Percentiles rank a stretch among this genome's conserved stretches.
Conservation (phyloP, 768 basidiomycete species). For the Trametes elegans region DNA sequence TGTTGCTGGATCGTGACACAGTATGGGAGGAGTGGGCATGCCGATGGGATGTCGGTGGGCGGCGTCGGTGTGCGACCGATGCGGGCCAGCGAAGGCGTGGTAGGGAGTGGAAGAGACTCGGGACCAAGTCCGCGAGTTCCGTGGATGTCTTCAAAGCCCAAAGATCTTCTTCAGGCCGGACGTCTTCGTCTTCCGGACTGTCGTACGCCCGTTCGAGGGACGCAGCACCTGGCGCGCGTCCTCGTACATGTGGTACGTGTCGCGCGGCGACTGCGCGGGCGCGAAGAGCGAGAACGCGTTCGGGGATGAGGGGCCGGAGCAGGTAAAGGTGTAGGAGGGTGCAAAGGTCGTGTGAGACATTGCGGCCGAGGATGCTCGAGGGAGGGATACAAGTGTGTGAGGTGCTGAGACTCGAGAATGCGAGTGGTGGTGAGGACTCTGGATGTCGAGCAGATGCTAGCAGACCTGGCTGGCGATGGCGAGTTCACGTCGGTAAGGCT, state of each 20-base stretch:
- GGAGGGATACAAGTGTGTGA: not conserved
- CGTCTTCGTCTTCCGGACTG: constrained; percentile 13
- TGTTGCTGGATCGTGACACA: not conserved
- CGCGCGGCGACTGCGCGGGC: constrained; percentile 21
- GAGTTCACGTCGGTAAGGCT: not conserved
- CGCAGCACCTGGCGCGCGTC: constrained; percentile 22
- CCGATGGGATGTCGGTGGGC: constrained; percentile 20
- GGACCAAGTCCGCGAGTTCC: not conserved
- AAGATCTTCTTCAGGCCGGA: constrained; percentile 23
- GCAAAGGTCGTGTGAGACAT: constrained; percentile 20
- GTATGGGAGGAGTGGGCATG: not conserved
- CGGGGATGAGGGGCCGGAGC: constrained; percentile 18
- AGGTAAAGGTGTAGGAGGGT: constrained; percentile 16
- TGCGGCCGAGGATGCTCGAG: not conserved
- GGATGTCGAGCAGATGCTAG: not conserved
- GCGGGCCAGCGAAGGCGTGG: not conserved
- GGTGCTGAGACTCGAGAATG: not conserved
- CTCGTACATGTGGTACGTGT: constrained; percentile 21
- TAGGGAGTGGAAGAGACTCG: not conserved
- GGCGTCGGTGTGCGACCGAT: constrained; percentile 22
- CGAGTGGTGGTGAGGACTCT: not conserved
- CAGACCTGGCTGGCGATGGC: constrained; percentile 3
- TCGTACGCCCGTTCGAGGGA: constrained; percentile 14
- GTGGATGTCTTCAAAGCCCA: constrained; percentile 11
- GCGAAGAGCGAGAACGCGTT: constrained; percentile 22